A percentile compares a stretch with the other conserved stretches of the same genome.
Evolutionary conservation across 2,329 filamentous ascomycete species (phyloP).

Genomic region (Emydomyces testavorans): DNA sequence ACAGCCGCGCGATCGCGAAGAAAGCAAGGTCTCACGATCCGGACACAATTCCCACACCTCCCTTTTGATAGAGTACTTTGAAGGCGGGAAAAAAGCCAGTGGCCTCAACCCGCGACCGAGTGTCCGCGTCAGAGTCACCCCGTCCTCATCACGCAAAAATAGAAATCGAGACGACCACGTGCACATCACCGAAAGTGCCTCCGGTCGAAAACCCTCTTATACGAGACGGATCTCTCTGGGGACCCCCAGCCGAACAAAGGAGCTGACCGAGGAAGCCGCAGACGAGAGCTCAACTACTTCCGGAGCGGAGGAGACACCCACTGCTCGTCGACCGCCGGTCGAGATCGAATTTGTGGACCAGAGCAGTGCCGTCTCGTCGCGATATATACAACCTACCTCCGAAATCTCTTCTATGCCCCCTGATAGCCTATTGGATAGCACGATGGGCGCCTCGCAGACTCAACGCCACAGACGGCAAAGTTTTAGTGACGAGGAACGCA

Average conservation of each 20-base stretch:
- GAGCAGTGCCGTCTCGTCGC: conserved; percentile 55
- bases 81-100: conserved; percentile 52
- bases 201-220: conserved; percentile 59
- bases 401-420: conserved; percentile 76
- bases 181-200: conserved; percentile 72
- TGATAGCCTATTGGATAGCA: conserved; percentile 56
- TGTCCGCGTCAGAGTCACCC: conserved; percentile 68
- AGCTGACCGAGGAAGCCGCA: conserved; percentile 24
- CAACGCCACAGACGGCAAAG: conserved; percentile 43
- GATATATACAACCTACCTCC: conserved; percentile 59
- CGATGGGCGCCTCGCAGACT: conserved; percentile 35
- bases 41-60: conserved; percentile 66
- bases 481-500: conserved; percentile 45
- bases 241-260: conserved; percentile 31
- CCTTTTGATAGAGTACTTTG: conserved; percentile 88
- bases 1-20: conserved; percentile 39
- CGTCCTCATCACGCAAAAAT: conserved; percentile 51
- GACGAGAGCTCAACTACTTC: conserved; percentile 66
- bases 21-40: conserved; percentile 38
- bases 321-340: conserved; percentile 56
- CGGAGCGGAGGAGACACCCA: conserved; percentile 66
- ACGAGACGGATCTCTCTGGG: conserved; percentile 54
- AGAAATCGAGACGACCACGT: conserved; percentile 57
- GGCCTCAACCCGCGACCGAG: conserved; percentile 60
- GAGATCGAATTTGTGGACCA: conserved; percentile 75